Conservation (phyloP, 1,284 basidiomycete genomes). For the Cutaneotrichosporon cyanovorans region DNA sequence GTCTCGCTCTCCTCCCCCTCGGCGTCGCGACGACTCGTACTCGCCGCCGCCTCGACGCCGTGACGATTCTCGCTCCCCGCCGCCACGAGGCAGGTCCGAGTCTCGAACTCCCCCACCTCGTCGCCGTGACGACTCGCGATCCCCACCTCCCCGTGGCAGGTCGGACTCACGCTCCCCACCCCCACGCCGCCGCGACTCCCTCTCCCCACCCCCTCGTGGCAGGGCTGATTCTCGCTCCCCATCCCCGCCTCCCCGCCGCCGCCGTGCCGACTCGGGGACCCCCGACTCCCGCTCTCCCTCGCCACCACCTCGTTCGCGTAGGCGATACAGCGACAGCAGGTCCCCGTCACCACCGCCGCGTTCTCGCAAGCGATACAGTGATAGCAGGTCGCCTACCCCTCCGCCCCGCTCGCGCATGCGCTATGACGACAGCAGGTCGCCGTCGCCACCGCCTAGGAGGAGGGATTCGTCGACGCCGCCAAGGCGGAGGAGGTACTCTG, state of each 20-base stretch:
- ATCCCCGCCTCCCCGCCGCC: conserved; percentile 1
- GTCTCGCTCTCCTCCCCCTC: conserved; percentile 24
- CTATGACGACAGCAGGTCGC: conserved; percentile 9
- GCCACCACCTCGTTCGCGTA: not conserved
- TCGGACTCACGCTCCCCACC: conserved; percentile 13
- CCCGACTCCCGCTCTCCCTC: not conserved
- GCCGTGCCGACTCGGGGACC: not conserved
- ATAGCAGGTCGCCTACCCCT: conserved; percentile 5
- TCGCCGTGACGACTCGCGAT: conserved; percentile 10
- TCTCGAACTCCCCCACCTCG: conserved; percentile 11
- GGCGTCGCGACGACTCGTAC: conserved; percentile 21
- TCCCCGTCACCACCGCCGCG: conserved; percentile 8
- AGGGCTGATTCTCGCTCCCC: conserved; percentile 26
- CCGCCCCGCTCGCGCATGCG: not conserved
- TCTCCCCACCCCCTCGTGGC: conserved; percentile 39
- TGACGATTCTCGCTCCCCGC: conserved; percentile 25
- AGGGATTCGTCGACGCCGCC: not conserved
- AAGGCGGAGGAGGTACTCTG: not conserved
- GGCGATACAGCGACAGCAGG: conserved; percentile 5
- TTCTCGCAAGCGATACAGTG: not conserved
- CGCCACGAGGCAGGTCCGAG: conserved; percentile 7
- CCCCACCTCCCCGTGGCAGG: conserved; percentile 5
- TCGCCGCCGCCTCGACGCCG: conserved; percentile 40
- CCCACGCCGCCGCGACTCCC: conserved; percentile 20
- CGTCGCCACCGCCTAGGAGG: conserved; percentile 4